These are phyloP conservation scores for Adenanthera pavonina DNA, from an alignment of 306 rosid species.

Conservation along the genomic window DNA sequence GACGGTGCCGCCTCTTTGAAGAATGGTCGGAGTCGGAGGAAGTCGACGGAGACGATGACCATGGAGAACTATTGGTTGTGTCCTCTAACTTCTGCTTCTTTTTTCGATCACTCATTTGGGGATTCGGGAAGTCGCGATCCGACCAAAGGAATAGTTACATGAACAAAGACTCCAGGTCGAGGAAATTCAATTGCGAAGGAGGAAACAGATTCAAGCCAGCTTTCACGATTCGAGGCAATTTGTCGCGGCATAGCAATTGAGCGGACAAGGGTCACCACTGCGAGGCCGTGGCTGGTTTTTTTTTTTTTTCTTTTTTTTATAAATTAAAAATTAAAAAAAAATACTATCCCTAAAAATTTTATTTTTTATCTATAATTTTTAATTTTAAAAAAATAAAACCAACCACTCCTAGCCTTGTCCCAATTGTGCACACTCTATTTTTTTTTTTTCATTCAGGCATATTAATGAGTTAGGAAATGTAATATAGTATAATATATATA, in stretches of 20 bases:
- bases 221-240: not conserved
- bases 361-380: too few relatives aligned
- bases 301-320: not conserved
- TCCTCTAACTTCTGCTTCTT: conserved; percentile 50
- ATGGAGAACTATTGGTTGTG: conserved; percentile 44
- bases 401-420: too few relatives aligned
- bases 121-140: conserved; percentile 31
- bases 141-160: not conserved
- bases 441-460: too few relatives aligned
- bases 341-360: too few relatives aligned
- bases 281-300: too few relatives aligned
- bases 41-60: conserved; percentile 46
- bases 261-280: too few relatives aligned
- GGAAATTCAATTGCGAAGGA: not conserved
- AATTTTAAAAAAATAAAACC: too few relatives aligned
- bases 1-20: conserved; percentile 55
- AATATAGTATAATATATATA: too few relatives aligned
- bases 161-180: not conserved
- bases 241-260: not conserved
- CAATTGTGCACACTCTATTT: too few relatives aligned
- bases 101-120: conserved; percentile 52
- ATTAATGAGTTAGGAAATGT: too few relatives aligned
- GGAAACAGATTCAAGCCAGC: not conserved
- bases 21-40: conserved; percentile 54
- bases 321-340: too few relatives aligned